Percentiles rank a stretch among this genome's conserved stretches.
phyloP scores from a whole-genome alignment of 257 asterid genomes.

The Solanum lignicaule region DNA sequence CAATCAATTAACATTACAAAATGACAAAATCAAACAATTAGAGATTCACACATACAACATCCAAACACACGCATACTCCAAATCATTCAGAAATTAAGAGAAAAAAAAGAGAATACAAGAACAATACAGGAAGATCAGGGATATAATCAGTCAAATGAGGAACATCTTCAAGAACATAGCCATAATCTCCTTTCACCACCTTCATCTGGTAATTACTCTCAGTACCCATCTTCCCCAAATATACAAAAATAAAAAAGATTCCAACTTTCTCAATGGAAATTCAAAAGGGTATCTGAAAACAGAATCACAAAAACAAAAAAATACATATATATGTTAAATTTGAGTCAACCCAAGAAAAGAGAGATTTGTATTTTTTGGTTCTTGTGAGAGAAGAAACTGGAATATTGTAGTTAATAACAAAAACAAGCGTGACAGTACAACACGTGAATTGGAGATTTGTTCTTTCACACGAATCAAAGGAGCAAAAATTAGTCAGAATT shows the following conservation, averaged over 20 bases:
- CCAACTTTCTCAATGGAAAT: not conserved
- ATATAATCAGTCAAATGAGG: conserved; percentile 65
- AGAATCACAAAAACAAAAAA: not conserved
- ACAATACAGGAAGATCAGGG: conserved; percentile 39
- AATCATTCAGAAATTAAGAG: not conserved
- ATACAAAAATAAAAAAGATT: not conserved
- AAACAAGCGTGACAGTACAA: not conserved
- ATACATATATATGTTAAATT: not conserved
- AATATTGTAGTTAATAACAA: not conserved
- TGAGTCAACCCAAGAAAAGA: not conserved
- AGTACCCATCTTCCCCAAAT: conserved; percentile 15
- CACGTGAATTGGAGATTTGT: not conserved
- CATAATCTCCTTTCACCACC: conserved; percentile 42
- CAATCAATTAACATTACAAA: not conserved
- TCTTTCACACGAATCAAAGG: not conserved
- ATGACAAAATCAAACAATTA: not conserved
- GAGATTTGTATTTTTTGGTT: not conserved
- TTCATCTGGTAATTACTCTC: conserved; percentile 41
- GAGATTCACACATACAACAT: not conserved
- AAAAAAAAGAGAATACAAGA: not conserved
- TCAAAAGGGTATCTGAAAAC: not conserved
- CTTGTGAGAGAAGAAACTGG: not conserved
- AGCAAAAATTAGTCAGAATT: not conserved
- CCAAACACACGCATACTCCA: not conserved
- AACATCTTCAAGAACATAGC: conserved; percentile 61